phyloP scores from a whole-genome alignment of 768 basidiomycete genomes.

The Suillus occidentalis region DNA sequence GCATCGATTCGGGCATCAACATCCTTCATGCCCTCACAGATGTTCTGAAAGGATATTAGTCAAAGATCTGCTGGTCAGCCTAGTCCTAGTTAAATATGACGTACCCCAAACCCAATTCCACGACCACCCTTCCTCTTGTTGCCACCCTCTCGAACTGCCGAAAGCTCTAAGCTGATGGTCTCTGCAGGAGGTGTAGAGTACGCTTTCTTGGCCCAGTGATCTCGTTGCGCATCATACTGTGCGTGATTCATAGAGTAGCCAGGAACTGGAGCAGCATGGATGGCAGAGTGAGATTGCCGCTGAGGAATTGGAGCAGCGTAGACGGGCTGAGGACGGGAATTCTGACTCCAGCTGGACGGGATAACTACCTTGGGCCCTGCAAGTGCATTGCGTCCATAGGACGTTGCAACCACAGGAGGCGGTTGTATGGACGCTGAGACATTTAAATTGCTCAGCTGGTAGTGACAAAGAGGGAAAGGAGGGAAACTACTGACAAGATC shows the following conservation, averaged over 20 bases:
- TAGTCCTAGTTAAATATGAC: not conserved
- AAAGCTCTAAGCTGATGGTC: conserved; percentile 8
- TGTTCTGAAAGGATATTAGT: conserved; percentile 6
- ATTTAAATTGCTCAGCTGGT: not conserved
- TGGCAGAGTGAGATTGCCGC: not conserved
- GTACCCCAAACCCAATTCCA: conserved; percentile 6
- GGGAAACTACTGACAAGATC: not conserved
- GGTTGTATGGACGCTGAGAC: not conserved
- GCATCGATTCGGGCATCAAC: conserved; percentile 2
- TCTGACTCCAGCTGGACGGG: not conserved
- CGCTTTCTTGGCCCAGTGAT: conserved; percentile 4
- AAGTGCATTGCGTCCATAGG: not conserved
- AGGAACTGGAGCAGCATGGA: not conserved
- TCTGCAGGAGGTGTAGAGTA: conserved; percentile 4
- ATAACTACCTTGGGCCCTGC: conserved; percentile 1
- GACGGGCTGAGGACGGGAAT: not conserved
- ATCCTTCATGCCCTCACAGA: conserved; percentile 9
- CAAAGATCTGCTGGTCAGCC: not conserved
- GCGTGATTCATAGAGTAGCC: conserved; percentile 9
- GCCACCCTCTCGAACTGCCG: conserved; percentile 1
- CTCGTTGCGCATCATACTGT: not conserved
- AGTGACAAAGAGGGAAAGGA: not conserved
- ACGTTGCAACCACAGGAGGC: not conserved
- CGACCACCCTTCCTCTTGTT: not conserved
- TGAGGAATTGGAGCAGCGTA: too few species aligned